A percentile compares a stretch with the other conserved stretches of the same genome.
These are phyloP conservation scores for Paracorniculantispora psalliotae DNA, from an alignment of 2,329 filamentous ascomycete species.

Conservation along the genomic window DNA sequence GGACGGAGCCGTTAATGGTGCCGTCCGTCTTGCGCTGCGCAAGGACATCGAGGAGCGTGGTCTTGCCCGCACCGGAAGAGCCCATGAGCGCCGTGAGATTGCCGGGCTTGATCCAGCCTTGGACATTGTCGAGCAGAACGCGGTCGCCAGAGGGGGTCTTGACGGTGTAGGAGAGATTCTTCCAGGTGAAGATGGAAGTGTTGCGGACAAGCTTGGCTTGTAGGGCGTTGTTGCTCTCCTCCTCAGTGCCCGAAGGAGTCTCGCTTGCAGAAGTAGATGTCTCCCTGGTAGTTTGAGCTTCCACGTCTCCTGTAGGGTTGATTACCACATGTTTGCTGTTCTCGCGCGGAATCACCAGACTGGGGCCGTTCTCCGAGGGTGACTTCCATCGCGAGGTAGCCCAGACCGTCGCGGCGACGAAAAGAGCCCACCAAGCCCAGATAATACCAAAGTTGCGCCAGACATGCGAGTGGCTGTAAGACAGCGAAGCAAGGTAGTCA, in stretches of 20 bases:
- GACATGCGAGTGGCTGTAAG: slow-evolving; percentile 46
- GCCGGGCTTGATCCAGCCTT: slow-evolving; percentile 79
- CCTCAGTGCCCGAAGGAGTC: slow-evolving; percentile 31
- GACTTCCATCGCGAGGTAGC: slow-evolving; percentile 54
- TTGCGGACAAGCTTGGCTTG: slow-evolving; percentile 49
- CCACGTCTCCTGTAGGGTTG: slow-evolving; percentile 40
- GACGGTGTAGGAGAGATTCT: slow-evolving; percentile 65
- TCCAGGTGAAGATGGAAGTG: slow-evolving; percentile 69
- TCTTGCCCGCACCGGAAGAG: slow-evolving; percentile 78
- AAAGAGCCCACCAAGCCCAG: slow-evolving; percentile 59
- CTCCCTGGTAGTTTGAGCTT: slow-evolving; percentile 32
- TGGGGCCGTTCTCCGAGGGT: slow-evolving; percentile 45
- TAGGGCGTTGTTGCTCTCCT: slow-evolving; percentile 15
- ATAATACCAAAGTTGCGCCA: slow-evolving; percentile 60
- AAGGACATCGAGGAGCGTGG: slow-evolving; percentile 76
- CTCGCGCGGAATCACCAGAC: slow-evolving; percentile 59
- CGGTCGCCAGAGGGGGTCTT: slow-evolving; percentile 57
- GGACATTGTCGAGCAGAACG: slow-evolving; percentile 69
- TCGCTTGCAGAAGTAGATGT: background rate
- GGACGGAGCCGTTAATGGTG: slow-evolving; percentile 66
- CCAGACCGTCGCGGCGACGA: slow-evolving; percentile 52
- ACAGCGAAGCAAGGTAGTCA: slow-evolving; percentile 51
- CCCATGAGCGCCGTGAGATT: slow-evolving; percentile 78
- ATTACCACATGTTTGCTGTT: slow-evolving; percentile 23
- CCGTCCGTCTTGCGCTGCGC: slow-evolving; percentile 77